Evolutionary conservation across 2,329 filamentous ascomycete genomes (phyloP).

Genomic region (Alternaria metachromatica): DNA sequence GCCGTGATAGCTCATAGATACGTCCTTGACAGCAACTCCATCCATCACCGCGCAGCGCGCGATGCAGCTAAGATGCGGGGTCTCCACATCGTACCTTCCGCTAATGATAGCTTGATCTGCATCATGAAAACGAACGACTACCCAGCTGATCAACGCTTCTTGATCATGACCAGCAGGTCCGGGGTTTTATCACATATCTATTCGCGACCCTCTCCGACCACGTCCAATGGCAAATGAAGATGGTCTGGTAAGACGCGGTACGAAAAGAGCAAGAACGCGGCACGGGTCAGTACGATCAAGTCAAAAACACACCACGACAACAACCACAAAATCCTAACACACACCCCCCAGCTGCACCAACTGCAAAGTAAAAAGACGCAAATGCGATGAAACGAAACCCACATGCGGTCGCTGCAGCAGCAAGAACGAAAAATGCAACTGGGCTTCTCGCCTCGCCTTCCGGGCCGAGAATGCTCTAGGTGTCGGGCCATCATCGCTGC

Average conservation of each 20-base stretch:
- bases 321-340: neutral
- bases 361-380: constrained; percentile 22
- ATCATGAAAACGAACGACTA: neutral
- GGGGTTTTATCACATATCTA: neutral
- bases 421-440: constrained; percentile 20
- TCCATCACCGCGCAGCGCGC: neutral
- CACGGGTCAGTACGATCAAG: neutral
- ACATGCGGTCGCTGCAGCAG: constrained; percentile 21
- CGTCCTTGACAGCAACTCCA: rapidly evolving
- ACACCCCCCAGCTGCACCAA: constrained; percentile 11
- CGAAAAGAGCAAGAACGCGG: constrained; percentile 10
- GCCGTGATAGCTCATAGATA: rapidly evolving
- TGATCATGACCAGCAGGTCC: neutral
- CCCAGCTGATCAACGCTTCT: neutral
- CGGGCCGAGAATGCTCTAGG: constrained; percentile 16
- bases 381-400: constrained; percentile 28
- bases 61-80: constrained; percentile 5
- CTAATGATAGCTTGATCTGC: neutral
- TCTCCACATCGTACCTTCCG: constrained; percentile 4
- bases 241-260: neutral
- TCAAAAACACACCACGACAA: neutral
- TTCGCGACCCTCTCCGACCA: neutral
- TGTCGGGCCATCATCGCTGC: constrained; percentile 6
- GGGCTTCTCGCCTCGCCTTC: constrained; percentile 24
- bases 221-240: neutral